Base-by-base conservation (phyloP, 1,284 basidiomycete species). In the Porogramme epimiltina region DNA sequence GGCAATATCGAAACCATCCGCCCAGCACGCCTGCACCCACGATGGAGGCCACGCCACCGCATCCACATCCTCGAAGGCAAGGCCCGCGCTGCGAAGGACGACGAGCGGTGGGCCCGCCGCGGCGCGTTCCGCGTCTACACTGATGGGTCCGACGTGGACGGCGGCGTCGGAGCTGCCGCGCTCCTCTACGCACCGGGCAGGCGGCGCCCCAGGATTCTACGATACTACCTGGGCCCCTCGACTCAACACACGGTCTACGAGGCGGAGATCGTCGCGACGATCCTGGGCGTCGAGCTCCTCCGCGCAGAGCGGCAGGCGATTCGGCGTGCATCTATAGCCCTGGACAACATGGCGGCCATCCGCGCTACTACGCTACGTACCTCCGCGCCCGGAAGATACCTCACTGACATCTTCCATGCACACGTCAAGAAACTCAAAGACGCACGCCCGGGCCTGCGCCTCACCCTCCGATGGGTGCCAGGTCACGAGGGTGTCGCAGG, bases 101-200 rank as follows among this genome's bases (percentile, higher is more conserved):
- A 51, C 2, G 22, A 20, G 16, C 13, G 31, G 1, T 49, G 55
- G 48, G 28, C 19, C 1, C n/a, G 34, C 3, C n/a, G 6, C 8
- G 45, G 37, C 1, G 45, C 41, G 0, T 25, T 37, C 19, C 31
- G 42, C 1, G 44, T 62, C 4, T 62, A 60, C 42, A 40, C 60
- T 1, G 62, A 64, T 45, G 60, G 60, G 1, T 64, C 57, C 2
- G 53, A 54, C n/a, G 45, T 52, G 8, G 47, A 52, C 8, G 44
- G 47, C 3, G 44, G 36, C 2, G 50, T 56, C 1, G 54, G 51
- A 0, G 2, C 52, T 52, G 18, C 45, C 1, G 45, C 38, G 3
- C n/a, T 47, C 0, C 45, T 47, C n/a, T 0, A 22, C 2, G n/a
- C 18, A 0, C 43, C 43, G 10, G 31, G 43, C 19, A 20, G 18